Evolutionary conservation across 2,329 filamentous ascomycete genomes (phyloP), one percentile per base, ranked within the genome.

Genomic region (Myriosclerotinia duriaeana): DNA sequence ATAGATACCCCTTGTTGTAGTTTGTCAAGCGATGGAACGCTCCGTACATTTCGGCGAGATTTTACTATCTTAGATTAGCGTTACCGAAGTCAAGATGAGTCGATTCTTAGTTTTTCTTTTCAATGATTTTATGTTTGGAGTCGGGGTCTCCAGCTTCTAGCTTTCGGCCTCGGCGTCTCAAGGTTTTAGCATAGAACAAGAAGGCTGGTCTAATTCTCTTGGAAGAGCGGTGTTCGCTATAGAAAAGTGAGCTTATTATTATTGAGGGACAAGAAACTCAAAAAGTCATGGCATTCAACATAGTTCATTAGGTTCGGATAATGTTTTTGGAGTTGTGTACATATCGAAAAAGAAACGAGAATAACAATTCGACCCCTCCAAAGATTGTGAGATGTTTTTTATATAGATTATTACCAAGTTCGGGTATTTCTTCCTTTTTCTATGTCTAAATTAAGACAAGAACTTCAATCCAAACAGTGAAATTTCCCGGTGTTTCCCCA

Each of bases 401-500:
- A 11, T 36, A 36, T 46, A 30, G 20, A 42, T 42, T 42, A 48
- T 36, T 36, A 48, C 30, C 20, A 48, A 34, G 22, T n/a, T 64
- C 34, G 22, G 42, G n/a, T 48, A 34, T 50, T 64, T 9, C 38
- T 42, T 26, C 44, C 15, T 59, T 60, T 17, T 4, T 22, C n/a
- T 7, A 44, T 44, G 7, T 64, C 52, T 15, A 36, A 50, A 50
- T 22, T 17, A n/a, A 46, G 30, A 59, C 44, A 40, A 42, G 36
- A 44, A 14, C 8, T 40, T n/a, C 34, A n/a, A 7, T 11, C 20
- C 53, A 26, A 50, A 26, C 40, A 12, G 4, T 12, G 22, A n/a
- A 42, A 53, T 46, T 34, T 22, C 53, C 63, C 53, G 30, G 34
- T 20, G 44, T 59, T 58, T 65, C 53, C 63, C 63, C 63, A 52